Percentiles rank a stretch among this genome's conserved stretches.
These are phyloP conservation scores for Malus asiatica DNA, from an alignment of 306 rosid species.

Conservation along the genomic window DNA sequence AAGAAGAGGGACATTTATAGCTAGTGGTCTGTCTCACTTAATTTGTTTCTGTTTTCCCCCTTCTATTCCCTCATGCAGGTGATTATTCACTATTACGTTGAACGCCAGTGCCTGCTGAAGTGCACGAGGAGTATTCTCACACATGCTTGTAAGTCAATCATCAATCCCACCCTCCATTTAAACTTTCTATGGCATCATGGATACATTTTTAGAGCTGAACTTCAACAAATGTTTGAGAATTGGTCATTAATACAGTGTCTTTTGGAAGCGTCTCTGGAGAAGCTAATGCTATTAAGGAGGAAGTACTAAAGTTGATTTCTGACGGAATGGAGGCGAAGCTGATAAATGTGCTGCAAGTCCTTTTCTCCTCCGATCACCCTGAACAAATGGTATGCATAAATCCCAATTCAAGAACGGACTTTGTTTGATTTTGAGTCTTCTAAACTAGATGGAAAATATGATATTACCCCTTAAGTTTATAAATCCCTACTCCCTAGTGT, in stretches of 20 bases:
- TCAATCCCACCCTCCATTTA: not conserved
- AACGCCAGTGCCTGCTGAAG: slow-evolving; percentile 90
- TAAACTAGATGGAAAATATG: slow-evolving; percentile 1
- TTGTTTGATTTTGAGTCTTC: not conserved
- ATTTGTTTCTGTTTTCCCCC: not conserved
- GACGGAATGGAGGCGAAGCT: slow-evolving; percentile 73
- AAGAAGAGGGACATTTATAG: not conserved
- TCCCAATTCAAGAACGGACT: not conserved
- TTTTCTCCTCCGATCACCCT: slow-evolving; percentile 54
- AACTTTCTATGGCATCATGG: not conserved
- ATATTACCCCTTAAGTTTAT: slow-evolving; percentile 1
- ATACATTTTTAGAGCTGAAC: slow-evolving; percentile 8
- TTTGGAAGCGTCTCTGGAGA: slow-evolving; percentile 40
- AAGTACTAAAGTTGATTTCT: slow-evolving; percentile 54
- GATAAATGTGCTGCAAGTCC: slow-evolving; percentile 48
- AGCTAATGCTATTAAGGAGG: slow-evolving; percentile 46
- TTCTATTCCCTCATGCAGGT: slow-evolving; percentile 39
- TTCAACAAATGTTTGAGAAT: not conserved
- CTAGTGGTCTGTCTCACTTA: not conserved
- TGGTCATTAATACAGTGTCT: slow-evolving; percentile 47
- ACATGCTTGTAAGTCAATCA: slow-evolving; percentile 67
- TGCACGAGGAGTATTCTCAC: slow-evolving; percentile 74
- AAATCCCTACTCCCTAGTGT: not conserved
- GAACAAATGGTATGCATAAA: slow-evolving; percentile 61
- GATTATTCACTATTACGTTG: slow-evolving; percentile 68